Evolutionary conservation across 2,329 filamentous ascomycete species (phyloP).

Genomic region (Elsinoe perseae): DNA sequence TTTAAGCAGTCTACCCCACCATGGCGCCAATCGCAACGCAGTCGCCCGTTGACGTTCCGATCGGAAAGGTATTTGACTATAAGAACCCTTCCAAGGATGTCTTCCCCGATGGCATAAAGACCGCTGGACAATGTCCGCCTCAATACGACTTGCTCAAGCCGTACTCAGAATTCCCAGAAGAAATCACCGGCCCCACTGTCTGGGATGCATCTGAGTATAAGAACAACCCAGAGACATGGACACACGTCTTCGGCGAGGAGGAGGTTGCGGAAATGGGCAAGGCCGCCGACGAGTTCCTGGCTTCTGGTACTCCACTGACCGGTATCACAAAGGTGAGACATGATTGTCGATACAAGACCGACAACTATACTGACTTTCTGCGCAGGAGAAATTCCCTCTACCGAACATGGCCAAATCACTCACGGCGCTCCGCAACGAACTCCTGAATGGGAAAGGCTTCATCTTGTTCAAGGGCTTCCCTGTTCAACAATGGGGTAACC

Average conservation of each 20-base stretch:
- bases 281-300: constrained; percentile 62
- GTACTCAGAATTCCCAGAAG: constrained; percentile 61
- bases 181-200: constrained; percentile 63
- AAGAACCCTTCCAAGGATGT: constrained; percentile 36
- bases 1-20: constrained; percentile 14
- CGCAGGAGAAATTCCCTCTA: constrained; percentile 52
- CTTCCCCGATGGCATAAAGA: constrained; percentile 60
- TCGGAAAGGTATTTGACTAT: constrained; percentile 19
- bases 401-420: constrained; percentile 46
- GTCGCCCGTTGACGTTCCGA: constrained; percentile 17
- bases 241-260: constrained; percentile 57
- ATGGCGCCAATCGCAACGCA: constrained; percentile 20
- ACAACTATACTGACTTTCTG: neutral
- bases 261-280: constrained; percentile 61
- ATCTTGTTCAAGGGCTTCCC: constrained; percentile 83
- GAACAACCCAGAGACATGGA: constrained; percentile 60
- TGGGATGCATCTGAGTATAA: constrained; percentile 62
- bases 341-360: no score
- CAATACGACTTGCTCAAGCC: constrained; percentile 57
- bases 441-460: constrained; percentile 82
- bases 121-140: constrained; percentile 65
- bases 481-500: constrained; percentile 63
- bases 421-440: constrained; percentile 54
- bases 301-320: constrained; percentile 57
- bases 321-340: constrained; percentile 56